Percentiles rank a stretch among this genome's conserved stretches.
These are phyloP conservation scores for Saccharata proteae DNA, from an alignment of 2,329 filamentous ascomycete genomes.

Conservation along the genomic window DNA sequence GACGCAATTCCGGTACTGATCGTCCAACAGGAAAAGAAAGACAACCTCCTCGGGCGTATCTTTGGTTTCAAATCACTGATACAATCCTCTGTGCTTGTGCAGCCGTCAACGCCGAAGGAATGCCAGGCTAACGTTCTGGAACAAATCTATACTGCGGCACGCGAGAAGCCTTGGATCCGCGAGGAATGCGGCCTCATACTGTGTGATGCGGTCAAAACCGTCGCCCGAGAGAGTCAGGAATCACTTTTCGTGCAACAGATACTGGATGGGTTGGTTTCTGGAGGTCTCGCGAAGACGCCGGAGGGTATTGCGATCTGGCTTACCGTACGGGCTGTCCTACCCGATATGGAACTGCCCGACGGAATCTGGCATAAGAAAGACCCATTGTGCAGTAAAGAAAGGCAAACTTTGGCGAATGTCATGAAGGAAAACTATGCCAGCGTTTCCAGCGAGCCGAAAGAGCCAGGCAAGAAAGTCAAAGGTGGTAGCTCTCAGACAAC, in stretches of 20 bases:
- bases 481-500: conserved; percentile 69
- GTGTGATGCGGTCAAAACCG: conserved; percentile 55
- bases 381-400: conserved; percentile 58
- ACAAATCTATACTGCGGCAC: conserved; percentile 59
- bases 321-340: conserved; percentile 51
- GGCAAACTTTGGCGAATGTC: conserved; percentile 58
- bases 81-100: conserved; percentile 61
- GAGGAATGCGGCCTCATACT: conserved; percentile 79
- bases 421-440: conserved; percentile 61
- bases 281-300: conserved; percentile 63
- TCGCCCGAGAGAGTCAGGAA: conserved; percentile 32
- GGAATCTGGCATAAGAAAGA: conserved; percentile 64
- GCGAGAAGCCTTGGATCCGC: conserved; percentile 78
- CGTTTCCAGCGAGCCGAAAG: conserved; percentile 31
- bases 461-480: conserved; percentile 36
- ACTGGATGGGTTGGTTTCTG: conserved; percentile 48
- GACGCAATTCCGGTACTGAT: conserved; percentile 14
- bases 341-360: conserved; percentile 50
- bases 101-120: conserved; percentile 37
- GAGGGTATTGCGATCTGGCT: conserved; percentile 90
- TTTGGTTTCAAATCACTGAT: conserved; percentile 83
- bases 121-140: conserved; percentile 59
- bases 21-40: conserved; percentile 63
- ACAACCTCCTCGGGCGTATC: conserved; percentile 72
- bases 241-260: conserved; percentile 48